Conservation (phyloP, 2,329 filamentous ascomycete species). For the Cladosporium cucumerinum region DNA sequence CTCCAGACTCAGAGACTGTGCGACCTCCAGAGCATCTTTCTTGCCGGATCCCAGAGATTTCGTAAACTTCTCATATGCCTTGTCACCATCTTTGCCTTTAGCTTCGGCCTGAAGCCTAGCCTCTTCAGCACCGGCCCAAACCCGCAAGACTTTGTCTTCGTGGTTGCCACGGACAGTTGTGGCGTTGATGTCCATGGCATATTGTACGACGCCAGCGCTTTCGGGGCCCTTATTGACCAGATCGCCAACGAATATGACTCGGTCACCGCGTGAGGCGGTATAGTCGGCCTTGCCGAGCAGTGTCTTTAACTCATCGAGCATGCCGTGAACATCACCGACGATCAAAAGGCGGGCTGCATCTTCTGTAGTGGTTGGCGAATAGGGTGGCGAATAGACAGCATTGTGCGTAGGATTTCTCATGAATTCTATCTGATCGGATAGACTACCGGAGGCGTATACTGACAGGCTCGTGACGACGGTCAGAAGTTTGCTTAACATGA, state of each 20-base stretch:
- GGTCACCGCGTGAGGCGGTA: neutral
- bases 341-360: neutral
- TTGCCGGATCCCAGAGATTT: neutral
- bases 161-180: conserved; percentile 15
- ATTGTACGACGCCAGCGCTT: conserved; percentile 9
- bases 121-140: conserved; percentile 5
- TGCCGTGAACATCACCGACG: conserved; percentile 15
- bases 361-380: neutral
- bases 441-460: neutral
- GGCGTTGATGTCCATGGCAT: conserved; percentile 12
- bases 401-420: conserved; percentile 7
- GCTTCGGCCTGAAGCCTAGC: neutral
- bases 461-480: neutral
- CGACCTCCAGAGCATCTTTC: neutral
- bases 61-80: conserved; percentile 3
- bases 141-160: conserved; percentile 15
- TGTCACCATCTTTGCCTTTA: conserved; percentile 7
- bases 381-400: neutral
- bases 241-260: conserved; percentile 9
- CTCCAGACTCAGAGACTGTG: neutral
- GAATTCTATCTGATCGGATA: neutral
- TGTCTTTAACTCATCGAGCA: neutral
- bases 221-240: conserved; percentile 11
- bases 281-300: neutral
- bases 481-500: conserved; percentile 1